Evolutionary conservation across 805 yeast genomes (phyloP), one percentile per base, ranked within the genome.

Genomic region (Spathaspora girioi): DNA sequence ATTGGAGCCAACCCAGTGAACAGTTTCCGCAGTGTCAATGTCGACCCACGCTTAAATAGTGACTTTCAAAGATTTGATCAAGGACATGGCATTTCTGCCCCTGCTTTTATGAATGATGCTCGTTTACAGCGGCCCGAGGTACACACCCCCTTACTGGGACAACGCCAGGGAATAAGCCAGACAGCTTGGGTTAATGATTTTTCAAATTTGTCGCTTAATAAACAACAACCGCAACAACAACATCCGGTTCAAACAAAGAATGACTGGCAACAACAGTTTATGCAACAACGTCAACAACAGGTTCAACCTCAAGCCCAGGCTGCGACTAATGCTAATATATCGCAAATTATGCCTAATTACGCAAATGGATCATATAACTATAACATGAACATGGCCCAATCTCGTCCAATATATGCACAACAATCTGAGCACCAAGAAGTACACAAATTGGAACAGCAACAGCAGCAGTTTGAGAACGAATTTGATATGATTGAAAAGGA

Each of bases 11-110:
- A 18, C 19, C 50, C 29, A 35, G 50, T 46, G n/a, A 52, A 26
- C 12, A 55, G 49, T 29, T 62, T 60, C 48, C 57, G 62, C 18
- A 43, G 48, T 15, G 57, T 57, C 9, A 58, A 52, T 7, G 59
- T 62, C 14, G 81, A 78, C 54, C 49, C 57, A 3, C 59, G 54
- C 11, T 60, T 77, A 38, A 76, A 77, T 52, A 57, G 57, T n/a
- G 76, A 75, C 15, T 77, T 75, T 54, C 65, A 67, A 15, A 63
- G 56, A 48, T 75, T 75, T 52, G 58, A 57, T 43, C 47, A 40
- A 45, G 57, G 55, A 15, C 51, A 48, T 48, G 55, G 54, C 18
- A 60, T 65, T 52, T 62, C 15, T 35, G 62, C 20, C 7, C 46
- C 44, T 26, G 43, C 41, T 43, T 54, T 56, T 18, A 50, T 51